These are phyloP conservation scores for Pseudocercospora fuligena DNA, from an alignment of 2,329 filamentous ascomycete genomes.

Conservation along the genomic window DNA sequence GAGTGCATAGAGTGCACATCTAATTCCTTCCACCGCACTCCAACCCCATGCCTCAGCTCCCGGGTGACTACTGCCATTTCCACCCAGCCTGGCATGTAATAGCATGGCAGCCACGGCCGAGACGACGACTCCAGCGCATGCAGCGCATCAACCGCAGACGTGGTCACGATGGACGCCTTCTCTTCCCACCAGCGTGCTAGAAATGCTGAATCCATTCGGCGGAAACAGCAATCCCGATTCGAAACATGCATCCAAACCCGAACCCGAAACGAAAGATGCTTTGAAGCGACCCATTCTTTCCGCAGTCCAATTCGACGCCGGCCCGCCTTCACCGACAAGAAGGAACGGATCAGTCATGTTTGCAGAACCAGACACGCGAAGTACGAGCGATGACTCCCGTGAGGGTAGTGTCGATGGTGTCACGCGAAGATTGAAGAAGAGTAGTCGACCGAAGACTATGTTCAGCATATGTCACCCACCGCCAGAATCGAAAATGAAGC, in stretches of 20 bases:
- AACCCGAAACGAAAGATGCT: conserved; percentile 9
- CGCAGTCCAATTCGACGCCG: conserved; percentile 22
- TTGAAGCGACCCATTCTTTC: conserved; percentile 30
- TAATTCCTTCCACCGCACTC: background rate
- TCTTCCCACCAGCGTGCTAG: conserved; percentile 36
- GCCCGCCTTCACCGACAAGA: conserved; percentile 34
- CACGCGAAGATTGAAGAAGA: conserved; percentile 33
- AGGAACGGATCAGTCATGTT: conserved; percentile 40
- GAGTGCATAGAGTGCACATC: background rate
- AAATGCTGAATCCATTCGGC: conserved; percentile 37
- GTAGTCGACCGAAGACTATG: conserved; percentile 60
- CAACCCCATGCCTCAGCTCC: conserved; percentile 7
- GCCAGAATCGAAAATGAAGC: conserved; percentile 58
- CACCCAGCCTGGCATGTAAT: conserved; percentile 14
- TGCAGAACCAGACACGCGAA: conserved; percentile 40
- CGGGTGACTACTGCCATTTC: background rate
- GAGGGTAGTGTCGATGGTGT: conserved; percentile 39
- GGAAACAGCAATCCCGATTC: conserved; percentile 21
- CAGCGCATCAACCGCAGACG: conserved; percentile 19
- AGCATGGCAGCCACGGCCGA: conserved; percentile 31
- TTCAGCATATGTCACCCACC: conserved; percentile 72
- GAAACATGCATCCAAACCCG: conserved; percentile 7
- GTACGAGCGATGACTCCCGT: conserved; percentile 37
- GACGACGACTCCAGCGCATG: conserved; percentile 15
- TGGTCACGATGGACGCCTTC: conserved; percentile 38